Evolutionary conservation across 108 stramenopile species (phyloP), one percentile per base, ranked within the genome.

Genomic region (Aurantiochytrium sp.): DNA sequence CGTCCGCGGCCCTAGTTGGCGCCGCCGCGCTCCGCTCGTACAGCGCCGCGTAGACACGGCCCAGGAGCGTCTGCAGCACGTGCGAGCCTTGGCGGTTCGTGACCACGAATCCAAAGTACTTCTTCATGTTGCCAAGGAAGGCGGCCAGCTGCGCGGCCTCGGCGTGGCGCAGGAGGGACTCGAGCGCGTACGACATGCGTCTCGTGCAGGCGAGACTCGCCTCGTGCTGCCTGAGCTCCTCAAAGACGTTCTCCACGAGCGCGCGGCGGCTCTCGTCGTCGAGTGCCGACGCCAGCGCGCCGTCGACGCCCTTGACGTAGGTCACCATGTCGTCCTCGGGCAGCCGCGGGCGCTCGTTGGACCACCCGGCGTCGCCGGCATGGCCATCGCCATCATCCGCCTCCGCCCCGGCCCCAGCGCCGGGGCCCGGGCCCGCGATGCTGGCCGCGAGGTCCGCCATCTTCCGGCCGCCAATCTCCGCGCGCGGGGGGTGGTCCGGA

Each of bases 231-330:
- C 31, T 54, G 36, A 85, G n/a, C 50, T 85, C 85, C 52, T 54
- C 85, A 85, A 85, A 85, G 31, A 85, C 42, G 36, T 85, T 85
- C 17, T 54, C 19, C 52, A 85, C 85, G 48, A 85, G 85, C 10
- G 85, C 85, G 10, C 27, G 12, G 6, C 32, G 85, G 19, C 27
- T 34, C 52, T 85, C 85, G 21, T 24, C 48, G 36, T 85, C 85
- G 19, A 52, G 48, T 21, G n/a, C 85, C 17, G 85, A 85, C 8
- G n/a, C 27, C 21, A 85, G 85, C 10, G 85, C n/a, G 52, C 42
- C 85, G 21, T 54, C 85, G 50, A 85, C 48, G 31, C 85, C 85
- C 27, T 52, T 50, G 27, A 85, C 42, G 85, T 85, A 85, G 1
- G 52, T 34, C 0, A 85, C 32, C 85, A 52, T 53, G 52, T 85